Base-by-base conservation (phyloP, 2,329 filamentous ascomycete species). In the Penicillium crustosum region DNA sequence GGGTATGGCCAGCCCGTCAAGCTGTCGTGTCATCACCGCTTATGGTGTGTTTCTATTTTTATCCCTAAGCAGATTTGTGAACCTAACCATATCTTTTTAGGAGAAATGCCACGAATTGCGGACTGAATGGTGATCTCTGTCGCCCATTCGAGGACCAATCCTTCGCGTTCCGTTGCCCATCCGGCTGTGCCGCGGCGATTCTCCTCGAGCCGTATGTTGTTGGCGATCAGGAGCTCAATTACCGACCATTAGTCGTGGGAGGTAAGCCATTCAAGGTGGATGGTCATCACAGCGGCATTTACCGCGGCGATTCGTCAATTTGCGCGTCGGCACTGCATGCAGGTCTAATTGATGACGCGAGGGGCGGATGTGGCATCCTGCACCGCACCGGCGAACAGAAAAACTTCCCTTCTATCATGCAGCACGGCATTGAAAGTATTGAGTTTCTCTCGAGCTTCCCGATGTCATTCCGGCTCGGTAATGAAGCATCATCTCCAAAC, bases 251-350 rank as follows among this genome's bases (percentile, higher is more conserved):
- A 4, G 81, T 86, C 1, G 73, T 86, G 38, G 84, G 84, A 27
- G 84, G 84, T 1, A 78, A 78, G 2, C 72, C 76, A 5, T 69
- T 74, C 7, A 59, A 67, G 19, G 70, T 74, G 27, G 72, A 77
- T 23, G 68, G 75, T 23, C 71, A 73, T 6, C 70, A 75, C 5
- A 75, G 76, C 54, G 76, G 79, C 2, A 73, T 81, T 54, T 87
- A 86, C 65, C 81, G 84, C 15, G 82, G 80, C 19, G 84, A 87
- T 66, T 86, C 83, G 3, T 85, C 83, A 68, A 83, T 87, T 58
- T 87, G 84, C 64, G 80, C 78, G 17, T 80, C 83, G 3, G 84
- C 84, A 41, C 78, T 86, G 21, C 84, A 87, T 68, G 81, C 84
- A 21, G 84, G 84, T 29, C 77, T 86, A 64, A 79, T 86, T 62